Conservation (phyloP, 345 rosid genomes). For the Salix dunnii region DNA sequence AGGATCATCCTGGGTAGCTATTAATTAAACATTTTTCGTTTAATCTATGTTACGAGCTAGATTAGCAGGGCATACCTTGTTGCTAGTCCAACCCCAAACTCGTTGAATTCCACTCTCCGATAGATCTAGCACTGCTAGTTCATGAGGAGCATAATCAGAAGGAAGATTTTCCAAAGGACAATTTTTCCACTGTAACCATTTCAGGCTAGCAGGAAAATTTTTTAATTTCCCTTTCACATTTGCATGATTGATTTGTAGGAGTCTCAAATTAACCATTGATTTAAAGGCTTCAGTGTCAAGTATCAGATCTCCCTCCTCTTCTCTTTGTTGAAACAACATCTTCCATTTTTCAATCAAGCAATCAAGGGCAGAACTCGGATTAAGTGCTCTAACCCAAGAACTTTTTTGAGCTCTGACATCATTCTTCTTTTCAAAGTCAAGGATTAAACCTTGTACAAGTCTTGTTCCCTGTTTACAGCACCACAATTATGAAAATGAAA, state of each 20-base stretch:
- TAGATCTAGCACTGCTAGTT: conserved; percentile 71
- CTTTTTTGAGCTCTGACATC: conserved; percentile 5
- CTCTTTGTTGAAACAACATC: conserved; percentile 6
- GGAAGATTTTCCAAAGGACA: conserved; percentile 51
- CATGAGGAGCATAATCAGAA: conserved; percentile 25
- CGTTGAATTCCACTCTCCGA: conserved; percentile 46
- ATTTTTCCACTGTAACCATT: conserved; percentile 71
- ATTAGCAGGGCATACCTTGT: conserved; percentile 29
- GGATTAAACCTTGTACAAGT: conserved; percentile 40
- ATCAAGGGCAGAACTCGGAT: conserved; percentile 10
- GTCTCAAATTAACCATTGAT: conserved; percentile 48
- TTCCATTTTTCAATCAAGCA: conserved; percentile 19
- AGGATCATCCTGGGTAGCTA: not conserved
- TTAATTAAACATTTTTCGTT: not conserved
- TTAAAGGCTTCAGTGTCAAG: conserved; percentile 36
- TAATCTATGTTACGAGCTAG: not conserved
- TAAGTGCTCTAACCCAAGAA: too few species aligned
- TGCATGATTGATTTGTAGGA: conserved; percentile 59
- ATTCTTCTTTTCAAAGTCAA: conserved; percentile 32
- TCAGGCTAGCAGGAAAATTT: conserved; percentile 45
- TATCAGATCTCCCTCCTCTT: conserved; percentile 19
- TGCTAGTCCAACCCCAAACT: conserved; percentile 25
- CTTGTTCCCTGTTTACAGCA: conserved; percentile 41
- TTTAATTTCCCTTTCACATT: conserved; percentile 49
- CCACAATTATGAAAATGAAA: too few species aligned